Percentiles rank a stretch among this genome's conserved stretches.
These are phyloP conservation scores for Fusarium penzigii DNA, from an alignment of 2,329 filamentous ascomycete species.

Conservation along the genomic window DNA sequence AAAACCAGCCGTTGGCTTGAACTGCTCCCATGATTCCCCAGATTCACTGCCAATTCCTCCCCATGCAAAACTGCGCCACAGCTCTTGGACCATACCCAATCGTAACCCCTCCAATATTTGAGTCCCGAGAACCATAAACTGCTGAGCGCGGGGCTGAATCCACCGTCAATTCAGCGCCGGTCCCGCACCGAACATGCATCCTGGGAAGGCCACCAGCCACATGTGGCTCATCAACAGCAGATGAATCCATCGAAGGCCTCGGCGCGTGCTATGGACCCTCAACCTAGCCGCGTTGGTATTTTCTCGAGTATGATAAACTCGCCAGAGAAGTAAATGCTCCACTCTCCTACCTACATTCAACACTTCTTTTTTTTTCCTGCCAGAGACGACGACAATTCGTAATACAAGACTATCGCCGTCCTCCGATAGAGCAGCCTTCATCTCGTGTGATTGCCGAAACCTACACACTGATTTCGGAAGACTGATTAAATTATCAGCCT, in stretches of 20 bases:
- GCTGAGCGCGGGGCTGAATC: background rate
- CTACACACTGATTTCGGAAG: background rate
- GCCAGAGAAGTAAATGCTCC: conserved; percentile 9
- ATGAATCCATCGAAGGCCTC: conserved; percentile 11
- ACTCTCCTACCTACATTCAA: conserved; percentile 16
- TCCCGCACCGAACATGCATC: conserved; percentile 8
- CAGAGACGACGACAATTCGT: background rate
- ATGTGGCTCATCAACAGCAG: conserved; percentile 10
- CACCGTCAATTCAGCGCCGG: conserved; percentile 2
- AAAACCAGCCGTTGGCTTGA: conserved; percentile 4
- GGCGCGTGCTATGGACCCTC: conserved; percentile 3
- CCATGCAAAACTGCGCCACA: conserved; percentile 22
- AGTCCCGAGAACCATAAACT: background rate
- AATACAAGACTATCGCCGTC: background rate
- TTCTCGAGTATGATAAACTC: conserved; percentile 2
- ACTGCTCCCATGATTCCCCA: conserved; percentile 18
- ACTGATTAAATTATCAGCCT: background rate
- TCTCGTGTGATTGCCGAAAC: background rate
- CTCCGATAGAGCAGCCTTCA: background rate
- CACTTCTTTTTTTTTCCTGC: conserved; percentile 16
- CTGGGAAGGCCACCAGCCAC: conserved; percentile 12
- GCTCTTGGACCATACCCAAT: background rate
- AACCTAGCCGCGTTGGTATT: conserved; percentile 13
- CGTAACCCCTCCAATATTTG: background rate
- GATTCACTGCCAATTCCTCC: conserved; percentile 9